Conservation (phyloP, 1,139 yeast species). For the Pichiaceae sp. region DNA sequence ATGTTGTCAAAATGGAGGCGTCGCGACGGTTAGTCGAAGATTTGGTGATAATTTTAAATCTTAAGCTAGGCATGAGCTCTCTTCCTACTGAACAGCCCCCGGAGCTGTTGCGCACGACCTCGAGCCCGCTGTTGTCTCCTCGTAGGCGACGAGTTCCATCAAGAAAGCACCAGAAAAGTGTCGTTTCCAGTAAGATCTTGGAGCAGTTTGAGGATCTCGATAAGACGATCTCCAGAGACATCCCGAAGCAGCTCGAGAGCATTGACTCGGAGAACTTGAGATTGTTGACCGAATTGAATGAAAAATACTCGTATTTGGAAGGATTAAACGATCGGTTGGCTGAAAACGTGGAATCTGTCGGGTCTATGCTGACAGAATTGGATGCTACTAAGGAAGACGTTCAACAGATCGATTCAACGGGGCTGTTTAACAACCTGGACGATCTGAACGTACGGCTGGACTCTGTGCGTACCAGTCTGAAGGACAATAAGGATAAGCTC, state of each 20-base stretch:
- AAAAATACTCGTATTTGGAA: constrained; percentile 12
- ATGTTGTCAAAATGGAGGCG: too few relatives aligned
- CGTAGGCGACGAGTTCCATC: too few relatives aligned
- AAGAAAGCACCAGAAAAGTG: too few relatives aligned
- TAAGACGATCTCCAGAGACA: constrained; percentile 11
- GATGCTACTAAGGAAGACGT: constrained; percentile 13
- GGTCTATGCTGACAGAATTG: constrained; percentile 10
- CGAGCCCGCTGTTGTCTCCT: too few relatives aligned
- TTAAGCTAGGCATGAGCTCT: too few relatives aligned
- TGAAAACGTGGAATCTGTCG: constrained; percentile 10
- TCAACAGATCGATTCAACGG: constrained; percentile 11
- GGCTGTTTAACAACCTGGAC: constrained; percentile 17
- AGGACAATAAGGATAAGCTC: constrained; percentile 13
- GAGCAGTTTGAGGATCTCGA: constrained; percentile 11
- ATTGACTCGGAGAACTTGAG: constrained; percentile 17
- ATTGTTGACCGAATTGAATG: constrained; percentile 13
- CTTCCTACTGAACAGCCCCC: too few relatives aligned
- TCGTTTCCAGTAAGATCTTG: too few relatives aligned
- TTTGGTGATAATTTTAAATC: too few relatives aligned
- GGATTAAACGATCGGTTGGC: constrained; percentile 10
- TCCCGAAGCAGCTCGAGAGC: constrained; percentile 13
- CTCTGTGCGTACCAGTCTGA: constrained; percentile 12
- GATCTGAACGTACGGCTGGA: constrained; percentile 18
- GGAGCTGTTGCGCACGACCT: too few relatives aligned
- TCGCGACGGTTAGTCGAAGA: too few relatives aligned